Evolutionary conservation across 768 basidiomycete species (phyloP).

Genomic region (Xanthoconium purpureum): DNA sequence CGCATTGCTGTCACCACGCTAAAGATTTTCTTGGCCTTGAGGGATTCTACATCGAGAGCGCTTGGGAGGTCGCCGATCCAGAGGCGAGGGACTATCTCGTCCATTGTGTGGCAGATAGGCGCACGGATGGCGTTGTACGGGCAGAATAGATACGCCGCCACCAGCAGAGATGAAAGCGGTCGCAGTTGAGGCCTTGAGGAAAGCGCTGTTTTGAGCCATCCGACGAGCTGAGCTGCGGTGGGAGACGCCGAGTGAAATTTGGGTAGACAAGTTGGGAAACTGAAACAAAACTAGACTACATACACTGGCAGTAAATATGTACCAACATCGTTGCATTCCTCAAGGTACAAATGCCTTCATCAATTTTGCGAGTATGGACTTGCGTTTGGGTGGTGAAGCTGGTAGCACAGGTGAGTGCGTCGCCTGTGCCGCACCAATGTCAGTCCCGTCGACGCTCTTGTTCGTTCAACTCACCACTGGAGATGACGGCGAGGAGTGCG

Average conservation of each 20-base stretch:
- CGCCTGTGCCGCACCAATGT: background rate
- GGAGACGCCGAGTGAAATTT: background rate
- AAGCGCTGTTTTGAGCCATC: background rate
- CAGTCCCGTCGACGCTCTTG: background rate
- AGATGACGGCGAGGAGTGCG: constrained; percentile 12
- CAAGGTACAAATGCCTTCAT: constrained; percentile 3
- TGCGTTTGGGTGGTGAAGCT: constrained; percentile 4
- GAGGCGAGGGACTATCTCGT: constrained; percentile 73
- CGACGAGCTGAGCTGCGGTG: background rate
- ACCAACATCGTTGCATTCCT: no score
- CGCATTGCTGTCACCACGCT: constrained; percentile 74
- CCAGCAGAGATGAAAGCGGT: background rate
- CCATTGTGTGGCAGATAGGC: constrained; percentile 46
- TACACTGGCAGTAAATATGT: background rate
- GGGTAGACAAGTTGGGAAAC: no score
- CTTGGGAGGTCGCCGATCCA: constrained; percentile 84
- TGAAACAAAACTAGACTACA: background rate
- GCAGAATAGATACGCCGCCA: background rate
- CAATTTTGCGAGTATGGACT: constrained; percentile 14
- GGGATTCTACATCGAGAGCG: constrained; percentile 56
- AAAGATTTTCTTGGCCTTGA: constrained; percentile 71
- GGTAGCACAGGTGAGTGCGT: background rate
- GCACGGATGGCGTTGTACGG: background rate
- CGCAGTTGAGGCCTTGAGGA: no score
- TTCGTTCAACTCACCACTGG: constrained; percentile 13